These are phyloP conservation scores for Zasmidium angulare DNA, from an alignment of 2,329 filamentous ascomycete species.

Conservation along the genomic window DNA sequence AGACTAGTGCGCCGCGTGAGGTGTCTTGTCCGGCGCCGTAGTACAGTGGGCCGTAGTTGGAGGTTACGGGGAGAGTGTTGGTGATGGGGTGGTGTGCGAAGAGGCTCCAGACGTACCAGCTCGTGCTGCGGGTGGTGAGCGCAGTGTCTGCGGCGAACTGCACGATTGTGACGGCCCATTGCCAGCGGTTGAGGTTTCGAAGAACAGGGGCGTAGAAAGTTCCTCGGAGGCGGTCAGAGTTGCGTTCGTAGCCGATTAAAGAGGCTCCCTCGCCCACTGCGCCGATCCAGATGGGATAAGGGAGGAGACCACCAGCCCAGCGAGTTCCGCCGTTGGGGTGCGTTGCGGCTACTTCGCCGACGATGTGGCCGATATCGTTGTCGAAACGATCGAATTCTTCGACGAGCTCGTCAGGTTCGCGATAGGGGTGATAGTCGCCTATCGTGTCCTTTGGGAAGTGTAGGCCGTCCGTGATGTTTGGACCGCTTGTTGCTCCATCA, in stretches of 20 bases:
- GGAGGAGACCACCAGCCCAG: slow-evolving; percentile 42
- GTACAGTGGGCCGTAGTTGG: slow-evolving; percentile 44
- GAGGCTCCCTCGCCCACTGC: slow-evolving; percentile 65
- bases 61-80: slow-evolving; percentile 44
- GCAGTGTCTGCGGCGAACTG: slow-evolving; percentile 41
- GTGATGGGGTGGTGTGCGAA: slow-evolving; percentile 47
- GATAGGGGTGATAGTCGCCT: slow-evolving; percentile 36
- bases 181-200: slow-evolving; percentile 31
- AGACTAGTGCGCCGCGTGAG: slow-evolving; percentile 39
- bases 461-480: slow-evolving; percentile 4
- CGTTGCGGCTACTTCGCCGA: slow-evolving; percentile 54
- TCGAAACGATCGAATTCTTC: slow-evolving; percentile 45
- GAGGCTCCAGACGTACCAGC: slow-evolving; percentile 39
- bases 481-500: slow-evolving; percentile 15
- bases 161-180: slow-evolving; percentile 40
- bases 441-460: slow-evolving; percentile 12
- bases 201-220: slow-evolving; percentile 40
- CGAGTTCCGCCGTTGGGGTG: slow-evolving; percentile 47
- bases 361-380: slow-evolving; percentile 41
- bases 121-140: slow-evolving; percentile 32
- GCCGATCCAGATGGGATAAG: slow-evolving; percentile 52
- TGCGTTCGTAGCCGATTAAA: slow-evolving; percentile 64
- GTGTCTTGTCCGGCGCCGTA: slow-evolving; percentile 46
- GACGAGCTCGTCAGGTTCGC: slow-evolving; percentile 29
- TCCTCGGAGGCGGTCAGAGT: slow-evolving; percentile 59